Evolutionary conservation across 2,329 filamentous ascomycete species (phyloP), one percentile per base, ranked within the genome.

Genomic region (Ceratocystis colombiana): DNA sequence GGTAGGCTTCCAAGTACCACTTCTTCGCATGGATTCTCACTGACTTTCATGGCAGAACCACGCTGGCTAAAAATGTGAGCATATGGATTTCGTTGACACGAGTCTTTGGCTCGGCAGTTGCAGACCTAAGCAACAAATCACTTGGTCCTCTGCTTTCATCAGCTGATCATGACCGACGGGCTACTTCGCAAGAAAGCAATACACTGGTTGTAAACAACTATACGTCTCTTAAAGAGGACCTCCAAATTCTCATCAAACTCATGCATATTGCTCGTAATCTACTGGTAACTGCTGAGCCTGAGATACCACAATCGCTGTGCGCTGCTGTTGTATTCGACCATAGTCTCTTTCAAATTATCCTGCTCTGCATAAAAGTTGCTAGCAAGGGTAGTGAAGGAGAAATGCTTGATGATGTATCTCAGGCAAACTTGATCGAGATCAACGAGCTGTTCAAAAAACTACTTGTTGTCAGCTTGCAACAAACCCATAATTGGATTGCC

Each of bases 401-500:
- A 71, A 79, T 83, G 70, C 74, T 84, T 61, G 84, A 86, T 69
- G 83, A 86, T 59, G 73, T 74, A 2, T 83, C 82, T 46, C 78
- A 83, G 62, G 74, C 77, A 15, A 84, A 84, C 70, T 73, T 87
- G 17, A 81, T 81, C 64, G 84, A 87, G 71, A 81, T 88, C 48
- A 85, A 83, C 6, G 85, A 87, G 67, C 75, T 86, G 61, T 87
- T 84, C 73, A 87, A 88, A 70, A 87, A 86, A 71, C 75, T 88
- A 1, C 76, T 88, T 1, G 84, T 88, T 1, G 87, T 84, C 0
- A 83, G 82, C 1, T 74, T 88, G 12, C 85, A 88, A 71, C 84
- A 87, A 72, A 82, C 84, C 1, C 84, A 87, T 70, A 88, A 88
- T 72, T 87, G 85, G 84, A 85, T 84, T 0, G 84, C 84, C 66